Conservation (phyloP, 257 asterid genomes). For the Gentiana straminea region DNA sequence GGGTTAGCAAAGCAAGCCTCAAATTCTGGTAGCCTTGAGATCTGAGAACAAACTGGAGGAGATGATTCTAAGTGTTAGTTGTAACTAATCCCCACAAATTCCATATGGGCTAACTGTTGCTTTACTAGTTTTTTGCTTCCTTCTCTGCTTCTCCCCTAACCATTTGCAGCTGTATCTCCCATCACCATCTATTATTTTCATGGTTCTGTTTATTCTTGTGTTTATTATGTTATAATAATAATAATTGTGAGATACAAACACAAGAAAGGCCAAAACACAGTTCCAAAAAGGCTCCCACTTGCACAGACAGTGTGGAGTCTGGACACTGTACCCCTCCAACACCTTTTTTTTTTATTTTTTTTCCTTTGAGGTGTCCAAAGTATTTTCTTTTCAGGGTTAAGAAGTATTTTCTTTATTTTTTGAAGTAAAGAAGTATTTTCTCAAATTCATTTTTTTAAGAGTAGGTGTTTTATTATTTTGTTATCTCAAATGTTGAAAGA, state of each 20-base stretch:
- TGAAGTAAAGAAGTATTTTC: no score
- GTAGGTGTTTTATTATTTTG: no score
- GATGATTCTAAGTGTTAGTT: constrained; percentile 20
- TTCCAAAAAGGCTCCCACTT: constrained; percentile 32
- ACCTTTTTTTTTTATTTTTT: no score
- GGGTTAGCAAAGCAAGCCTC: constrained; percentile 16
- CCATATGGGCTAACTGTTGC: constrained; percentile 16
- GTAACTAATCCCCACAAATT: constrained; percentile 41
- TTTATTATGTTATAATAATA: constrained; percentile 10
- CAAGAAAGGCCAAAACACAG: constrained; percentile 47
- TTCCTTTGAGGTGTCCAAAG: no score
- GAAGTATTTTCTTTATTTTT: no score
- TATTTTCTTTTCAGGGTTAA: no score
- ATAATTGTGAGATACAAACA: constrained; percentile 36
- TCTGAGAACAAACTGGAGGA: constrained; percentile 38
- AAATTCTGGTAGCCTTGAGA: constrained; percentile 54
- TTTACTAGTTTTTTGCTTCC: constrained; percentile 8
- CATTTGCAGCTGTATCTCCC: no score
- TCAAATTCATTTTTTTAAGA: no score
- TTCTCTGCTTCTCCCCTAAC: constrained; percentile 2
- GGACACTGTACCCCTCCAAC: constrained; percentile 27
- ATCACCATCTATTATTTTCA: constrained; percentile 9
- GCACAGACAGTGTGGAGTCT: constrained; percentile 44
- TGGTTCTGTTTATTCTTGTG: constrained; percentile 10
- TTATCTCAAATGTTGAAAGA: no score